These are phyloP conservation scores for Theobroma cacao DNA, from an alignment of 345 rosid genomes.

Conservation along the genomic window DNA sequence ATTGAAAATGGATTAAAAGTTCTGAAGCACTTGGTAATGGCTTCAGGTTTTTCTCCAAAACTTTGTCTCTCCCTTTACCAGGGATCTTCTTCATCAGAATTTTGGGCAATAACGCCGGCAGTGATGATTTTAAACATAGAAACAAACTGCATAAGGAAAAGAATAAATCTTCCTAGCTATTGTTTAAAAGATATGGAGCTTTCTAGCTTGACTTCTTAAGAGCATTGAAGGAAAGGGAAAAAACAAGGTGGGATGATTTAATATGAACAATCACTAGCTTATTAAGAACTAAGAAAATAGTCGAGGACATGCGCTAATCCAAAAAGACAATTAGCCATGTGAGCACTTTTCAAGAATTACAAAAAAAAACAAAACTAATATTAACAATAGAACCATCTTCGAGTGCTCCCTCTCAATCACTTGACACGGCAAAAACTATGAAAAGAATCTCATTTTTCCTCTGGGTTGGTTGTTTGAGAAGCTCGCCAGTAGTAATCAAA, in stretches of 20 bases:
- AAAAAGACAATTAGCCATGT: not conserved
- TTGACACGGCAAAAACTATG: not conserved
- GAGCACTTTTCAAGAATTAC: not conserved
- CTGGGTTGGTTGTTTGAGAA: not conserved
- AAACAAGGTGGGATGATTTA: not conserved
- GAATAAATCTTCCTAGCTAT: too few relatives aligned
- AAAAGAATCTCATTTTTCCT: not conserved
- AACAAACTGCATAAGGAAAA: too few relatives aligned
- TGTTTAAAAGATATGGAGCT: too few relatives aligned
- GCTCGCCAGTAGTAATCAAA: not conserved
- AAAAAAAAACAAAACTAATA: not conserved
- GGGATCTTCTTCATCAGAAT: too few relatives aligned
- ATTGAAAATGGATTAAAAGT: too few relatives aligned
- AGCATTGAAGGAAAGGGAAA: not conserved
- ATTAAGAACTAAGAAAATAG: not conserved
- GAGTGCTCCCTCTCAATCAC: not conserved
- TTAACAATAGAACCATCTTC: not conserved
- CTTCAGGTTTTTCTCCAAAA: too few relatives aligned
- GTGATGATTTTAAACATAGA: too few relatives aligned
- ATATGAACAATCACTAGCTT: not conserved
- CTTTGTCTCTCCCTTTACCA: not conserved
- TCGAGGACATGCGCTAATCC: not conserved
- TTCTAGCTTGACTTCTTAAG: too few relatives aligned
- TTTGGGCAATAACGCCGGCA: too few relatives aligned
- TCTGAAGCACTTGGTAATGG: not conserved